These are phyloP conservation scores for Jimgerdemannia lactiflua DNA, from an alignment of 192 early-diverging fungal species.

Conservation along the genomic window DNA sequence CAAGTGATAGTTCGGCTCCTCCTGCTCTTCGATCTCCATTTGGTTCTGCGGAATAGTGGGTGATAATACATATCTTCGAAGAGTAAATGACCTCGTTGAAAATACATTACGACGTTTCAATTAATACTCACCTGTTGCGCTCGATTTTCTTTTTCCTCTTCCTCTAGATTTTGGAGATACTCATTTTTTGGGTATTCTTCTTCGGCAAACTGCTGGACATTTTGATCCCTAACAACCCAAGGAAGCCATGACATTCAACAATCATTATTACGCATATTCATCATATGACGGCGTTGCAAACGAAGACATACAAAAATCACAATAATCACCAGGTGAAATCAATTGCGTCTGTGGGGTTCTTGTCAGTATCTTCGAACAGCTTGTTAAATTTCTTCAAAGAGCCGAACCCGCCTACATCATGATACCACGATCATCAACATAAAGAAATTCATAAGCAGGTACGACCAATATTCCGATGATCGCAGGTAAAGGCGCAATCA, in stretches of 20 bases:
- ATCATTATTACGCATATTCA: neutral
- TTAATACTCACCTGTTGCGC: no score
- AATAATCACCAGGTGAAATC: conserved; percentile 23
- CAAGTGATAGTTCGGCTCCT: conserved; percentile 43
- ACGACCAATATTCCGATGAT: neutral
- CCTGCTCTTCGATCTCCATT: conserved; percentile 14
- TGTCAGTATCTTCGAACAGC: conserved; percentile 9
- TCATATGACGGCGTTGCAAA: neutral
- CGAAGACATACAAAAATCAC: neutral
- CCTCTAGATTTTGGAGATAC: conserved; percentile 29
- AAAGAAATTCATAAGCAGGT: no score
- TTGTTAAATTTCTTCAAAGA: conserved; percentile 33
- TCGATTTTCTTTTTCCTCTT: conserved; percentile 19
- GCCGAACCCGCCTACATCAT: conserved; percentile 20
- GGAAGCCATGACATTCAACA: neutral
- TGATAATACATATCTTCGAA: no score
- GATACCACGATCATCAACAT: neutral
- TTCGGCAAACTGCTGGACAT: conserved; percentile 4
- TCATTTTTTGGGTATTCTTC: conserved; percentile 13
- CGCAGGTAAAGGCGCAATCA: neutral
- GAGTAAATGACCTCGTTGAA: no score
- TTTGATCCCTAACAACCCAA: conserved; percentile 18
- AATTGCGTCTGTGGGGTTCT: neutral
- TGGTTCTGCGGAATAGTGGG: neutral
- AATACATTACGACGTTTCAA: no score